These are phyloP conservation scores for Fusarium tuaranense DNA, from an alignment of 2,329 filamentous ascomycete genomes.

Conservation along the genomic window DNA sequence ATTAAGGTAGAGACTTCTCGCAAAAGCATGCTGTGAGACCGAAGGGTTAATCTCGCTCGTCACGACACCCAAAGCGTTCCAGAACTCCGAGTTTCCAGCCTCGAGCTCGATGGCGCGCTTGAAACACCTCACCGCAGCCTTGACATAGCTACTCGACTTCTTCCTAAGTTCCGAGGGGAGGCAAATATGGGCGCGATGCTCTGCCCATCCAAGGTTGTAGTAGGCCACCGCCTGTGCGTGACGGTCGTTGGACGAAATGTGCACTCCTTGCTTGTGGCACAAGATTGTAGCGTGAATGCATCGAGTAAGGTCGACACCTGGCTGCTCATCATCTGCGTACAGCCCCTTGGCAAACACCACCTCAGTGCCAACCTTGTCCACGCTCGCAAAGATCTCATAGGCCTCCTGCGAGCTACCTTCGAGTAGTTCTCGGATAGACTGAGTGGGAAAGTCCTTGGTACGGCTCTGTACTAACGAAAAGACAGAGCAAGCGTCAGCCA, in stretches of 20 bases:
- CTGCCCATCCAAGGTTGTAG: conserved; percentile 97
- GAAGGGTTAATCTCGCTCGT: conserved; percentile 87
- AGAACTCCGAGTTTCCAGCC: conserved; percentile 93
- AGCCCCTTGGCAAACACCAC: conserved; percentile 59
- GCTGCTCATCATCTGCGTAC: conserved; percentile 60
- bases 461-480: conserved; percentile 84
- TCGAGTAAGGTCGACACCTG: conserved; percentile 64
- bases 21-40: conserved; percentile 93
- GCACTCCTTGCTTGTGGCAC: conserved; percentile 87
- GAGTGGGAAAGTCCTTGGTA: conserved; percentile 70
- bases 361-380: conserved; percentile 71
- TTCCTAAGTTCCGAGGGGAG: conserved; percentile 65
- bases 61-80: conserved; percentile 94
- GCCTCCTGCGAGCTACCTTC: conserved; percentile 62
- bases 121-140: conserved; percentile 88
- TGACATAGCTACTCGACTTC: conserved; percentile 76
- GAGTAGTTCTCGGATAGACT: conserved; percentile 70
- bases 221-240: conserved; percentile 96
- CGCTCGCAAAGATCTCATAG: conserved; percentile 73
- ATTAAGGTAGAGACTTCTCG: conserved; percentile 91
- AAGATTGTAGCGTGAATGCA: conserved; percentile 81
- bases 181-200: conserved; percentile 82
- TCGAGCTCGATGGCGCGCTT: conserved; percentile 97
- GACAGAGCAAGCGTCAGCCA: conserved; percentile 88
- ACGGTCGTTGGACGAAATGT: conserved; percentile 76